Percentiles rank a stretch among this genome's conserved stretches.
phyloP scores from a whole-genome alignment of 768 basidiomycete genomes.

The Filobasidium floriforme region DNA sequence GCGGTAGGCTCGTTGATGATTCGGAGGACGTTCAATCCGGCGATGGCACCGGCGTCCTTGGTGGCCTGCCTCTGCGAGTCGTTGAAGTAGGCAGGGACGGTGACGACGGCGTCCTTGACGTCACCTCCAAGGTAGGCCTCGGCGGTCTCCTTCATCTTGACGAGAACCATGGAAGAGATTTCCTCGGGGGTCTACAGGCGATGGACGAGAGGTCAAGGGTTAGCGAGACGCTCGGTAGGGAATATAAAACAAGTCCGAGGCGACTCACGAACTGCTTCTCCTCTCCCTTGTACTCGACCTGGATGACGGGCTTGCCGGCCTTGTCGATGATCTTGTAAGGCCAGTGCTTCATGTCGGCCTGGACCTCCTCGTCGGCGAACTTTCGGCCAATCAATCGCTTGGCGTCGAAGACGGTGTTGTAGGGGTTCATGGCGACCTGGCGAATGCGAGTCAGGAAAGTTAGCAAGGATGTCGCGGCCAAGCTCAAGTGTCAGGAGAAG shows the following conservation, averaged over 20 bases:
- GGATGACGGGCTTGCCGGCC: slow-evolving; percentile 69
- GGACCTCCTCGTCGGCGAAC: slow-evolving; percentile 50
- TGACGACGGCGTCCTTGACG: slow-evolving; percentile 95
- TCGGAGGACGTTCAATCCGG: slow-evolving; percentile 87
- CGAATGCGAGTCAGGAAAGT: too few species aligned
- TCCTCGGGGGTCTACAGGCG: slow-evolving; percentile 71
- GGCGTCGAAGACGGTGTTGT: slow-evolving; percentile 94
- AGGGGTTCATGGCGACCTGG: slow-evolving; percentile 60
- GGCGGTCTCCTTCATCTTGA: slow-evolving; percentile 99
- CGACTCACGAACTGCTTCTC: slow-evolving; percentile 67
- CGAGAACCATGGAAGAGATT: slow-evolving; percentile 88
- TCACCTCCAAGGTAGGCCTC: slow-evolving; percentile 94
- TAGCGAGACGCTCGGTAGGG: slow-evolving; percentile 6
- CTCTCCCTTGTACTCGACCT: slow-evolving; percentile 71
- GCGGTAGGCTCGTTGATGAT: slow-evolving; percentile 98
- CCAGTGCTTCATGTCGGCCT: slow-evolving; percentile 53
- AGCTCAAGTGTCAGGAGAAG: too few species aligned
- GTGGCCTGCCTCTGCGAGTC: slow-evolving; percentile 98
- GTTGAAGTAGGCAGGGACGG: slow-evolving; percentile 98
- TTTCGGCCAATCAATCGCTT: slow-evolving; percentile 85
- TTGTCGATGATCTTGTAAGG: slow-evolving; percentile 70
- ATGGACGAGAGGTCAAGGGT: slow-evolving; percentile 11
- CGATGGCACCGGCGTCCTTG: slow-evolving; percentile 93
- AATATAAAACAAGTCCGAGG: neutral
- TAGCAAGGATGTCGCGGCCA: too few species aligned